phyloP scores from a whole-genome alignment of 441 rosid species.

The Metrosideros polymorpha region DNA sequence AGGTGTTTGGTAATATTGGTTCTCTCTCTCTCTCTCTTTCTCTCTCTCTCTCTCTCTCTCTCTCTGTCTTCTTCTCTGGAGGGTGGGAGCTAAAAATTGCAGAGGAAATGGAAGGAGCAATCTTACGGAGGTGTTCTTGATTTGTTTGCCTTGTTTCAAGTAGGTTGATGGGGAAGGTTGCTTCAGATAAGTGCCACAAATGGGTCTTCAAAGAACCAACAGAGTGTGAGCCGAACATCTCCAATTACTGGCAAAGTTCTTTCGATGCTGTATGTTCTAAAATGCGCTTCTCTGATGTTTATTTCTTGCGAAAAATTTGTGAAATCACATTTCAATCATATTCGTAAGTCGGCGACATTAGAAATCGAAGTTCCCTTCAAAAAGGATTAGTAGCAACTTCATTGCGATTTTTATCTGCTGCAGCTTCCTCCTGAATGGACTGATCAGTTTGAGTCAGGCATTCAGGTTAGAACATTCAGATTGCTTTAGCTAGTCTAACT shows the following conservation, averaged over 20 bases:
- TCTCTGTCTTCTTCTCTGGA: neutral
- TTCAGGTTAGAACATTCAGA: slow-evolving; percentile 47
- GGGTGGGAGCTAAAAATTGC: neutral
- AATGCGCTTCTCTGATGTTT: neutral
- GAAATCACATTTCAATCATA: neutral
- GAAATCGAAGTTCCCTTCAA: neutral
- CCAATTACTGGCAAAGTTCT: slow-evolving; percentile 98
- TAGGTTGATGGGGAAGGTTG: slow-evolving; percentile 99
- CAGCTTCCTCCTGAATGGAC: slow-evolving; percentile 99
- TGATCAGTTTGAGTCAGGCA: slow-evolving; percentile 96
- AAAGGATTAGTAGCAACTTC: neutral
- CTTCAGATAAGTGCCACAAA: slow-evolving; percentile 98
- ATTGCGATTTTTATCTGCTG: slow-evolving; percentile 12
- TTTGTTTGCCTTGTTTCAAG: slow-evolving; percentile 9
- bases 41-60: neutral
- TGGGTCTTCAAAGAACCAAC: slow-evolving; percentile 98
- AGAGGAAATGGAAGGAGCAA: neutral
- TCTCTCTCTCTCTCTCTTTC: neutral
- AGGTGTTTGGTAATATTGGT: slow-evolving; percentile 28
- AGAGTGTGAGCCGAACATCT: slow-evolving; percentile 74
- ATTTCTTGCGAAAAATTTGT: neutral
- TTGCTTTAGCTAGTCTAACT: neutral
- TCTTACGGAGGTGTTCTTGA: slow-evolving; percentile 1
- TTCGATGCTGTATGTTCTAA: slow-evolving; percentile 72
- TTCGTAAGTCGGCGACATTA: neutral